phyloP scores from a whole-genome alignment of 2,329 filamentous ascomycete species.

The Ambrosiella xylebori region DNA sequence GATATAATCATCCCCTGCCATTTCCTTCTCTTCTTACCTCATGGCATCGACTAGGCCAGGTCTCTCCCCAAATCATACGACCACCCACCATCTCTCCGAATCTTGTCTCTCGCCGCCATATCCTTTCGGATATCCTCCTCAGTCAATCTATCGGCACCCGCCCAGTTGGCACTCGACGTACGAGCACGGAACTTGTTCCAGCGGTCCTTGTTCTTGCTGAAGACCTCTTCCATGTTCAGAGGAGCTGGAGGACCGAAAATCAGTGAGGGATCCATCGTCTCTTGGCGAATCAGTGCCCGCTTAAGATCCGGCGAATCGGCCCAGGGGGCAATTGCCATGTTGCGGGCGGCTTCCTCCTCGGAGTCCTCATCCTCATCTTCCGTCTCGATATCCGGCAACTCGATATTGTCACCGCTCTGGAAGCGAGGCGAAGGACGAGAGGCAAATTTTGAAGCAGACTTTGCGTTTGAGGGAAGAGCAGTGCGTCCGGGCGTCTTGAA shows the following conservation, averaged over 20 bases:
- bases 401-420: constrained; percentile 75
- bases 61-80: constrained; percentile 44
- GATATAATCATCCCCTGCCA: neutral
- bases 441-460: constrained; percentile 40
- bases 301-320: constrained; percentile 73
- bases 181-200: constrained; percentile 77
- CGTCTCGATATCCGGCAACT: constrained; percentile 86
- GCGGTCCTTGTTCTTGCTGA: constrained; percentile 71
- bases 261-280: constrained; percentile 63
- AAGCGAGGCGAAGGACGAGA: constrained; percentile 64
- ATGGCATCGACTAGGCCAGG: constrained; percentile 17
- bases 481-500: constrained; percentile 54
- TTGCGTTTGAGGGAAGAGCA: constrained; percentile 24
- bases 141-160: constrained; percentile 61
- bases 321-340: constrained; percentile 39
- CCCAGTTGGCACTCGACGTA: constrained; percentile 93
- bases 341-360: constrained; percentile 21
- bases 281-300: constrained; percentile 59
- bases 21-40: neutral
- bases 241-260: constrained; percentile 83
- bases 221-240: constrained; percentile 91
- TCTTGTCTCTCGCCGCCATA: constrained; percentile 57
- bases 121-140: constrained; percentile 76
- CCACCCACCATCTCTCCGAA: constrained; percentile 76
- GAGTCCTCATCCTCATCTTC: constrained; percentile 71